phyloP scores from a whole-genome alignment of 2,329 filamentous ascomycete species.

The Hirsutella minnesotensis region DNA sequence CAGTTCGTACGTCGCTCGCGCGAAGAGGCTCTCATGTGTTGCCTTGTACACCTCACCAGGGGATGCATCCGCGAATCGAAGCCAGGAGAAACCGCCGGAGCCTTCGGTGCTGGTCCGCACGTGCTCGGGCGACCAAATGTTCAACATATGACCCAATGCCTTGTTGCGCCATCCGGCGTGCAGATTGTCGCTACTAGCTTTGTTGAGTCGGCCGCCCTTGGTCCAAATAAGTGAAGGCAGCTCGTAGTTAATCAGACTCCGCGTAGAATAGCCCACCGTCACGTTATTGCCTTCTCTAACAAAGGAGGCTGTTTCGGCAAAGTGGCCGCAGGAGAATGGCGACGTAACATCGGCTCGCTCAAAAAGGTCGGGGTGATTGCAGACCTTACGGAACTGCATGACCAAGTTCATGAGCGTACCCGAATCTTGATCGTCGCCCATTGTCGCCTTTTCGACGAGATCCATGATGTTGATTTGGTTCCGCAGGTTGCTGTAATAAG shows the following conservation, averaged over 20 bases:
- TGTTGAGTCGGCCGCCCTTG: constrained; percentile 64
- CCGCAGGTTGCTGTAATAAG: constrained; percentile 81
- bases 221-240: constrained; percentile 73
- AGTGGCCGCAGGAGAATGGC: constrained; percentile 72
- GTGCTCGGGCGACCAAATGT: constrained; percentile 77
- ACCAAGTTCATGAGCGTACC: constrained; percentile 97
- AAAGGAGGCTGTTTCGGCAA: constrained; percentile 92
- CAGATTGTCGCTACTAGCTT: constrained; percentile 60
- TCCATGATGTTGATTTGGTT: constrained; percentile 99
- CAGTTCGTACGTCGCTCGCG: constrained; percentile 55
- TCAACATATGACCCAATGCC: constrained; percentile 72
- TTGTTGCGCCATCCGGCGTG: constrained; percentile 70
- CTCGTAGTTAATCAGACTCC: constrained; percentile 74
- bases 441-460: constrained; percentile 89
- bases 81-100: constrained; percentile 69
- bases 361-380: constrained; percentile 95
- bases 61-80: constrained; percentile 75
- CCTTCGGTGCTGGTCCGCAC: constrained; percentile 51
- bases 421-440: constrained; percentile 88
- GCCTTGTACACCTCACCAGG: constrained; percentile 58
- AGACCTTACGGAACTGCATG: constrained; percentile 99
- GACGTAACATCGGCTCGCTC: constrained; percentile 87
- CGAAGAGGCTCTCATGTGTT: constrained; percentile 59
- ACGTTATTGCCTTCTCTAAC: constrained; percentile 76
- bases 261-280: constrained; percentile 74